Percentiles rank a stretch among this genome's conserved stretches.
Conservation (phyloP, 139 green algal species). For the Tetratostichococcus sp. region DNA sequence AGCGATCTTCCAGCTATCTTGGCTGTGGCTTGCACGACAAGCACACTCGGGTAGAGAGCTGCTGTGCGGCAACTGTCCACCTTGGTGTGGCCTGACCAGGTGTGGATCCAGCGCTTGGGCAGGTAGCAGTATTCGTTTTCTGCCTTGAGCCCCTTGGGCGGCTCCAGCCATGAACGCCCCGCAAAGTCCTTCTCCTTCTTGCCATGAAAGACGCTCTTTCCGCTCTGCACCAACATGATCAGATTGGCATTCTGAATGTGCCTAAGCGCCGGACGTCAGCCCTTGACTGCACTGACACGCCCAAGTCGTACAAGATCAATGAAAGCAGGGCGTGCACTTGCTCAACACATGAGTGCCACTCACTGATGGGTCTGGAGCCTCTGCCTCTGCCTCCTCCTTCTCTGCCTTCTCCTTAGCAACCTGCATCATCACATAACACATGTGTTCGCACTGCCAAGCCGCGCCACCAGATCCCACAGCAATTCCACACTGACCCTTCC, state of each 20-base stretch:
- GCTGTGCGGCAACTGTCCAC: too few species aligned
- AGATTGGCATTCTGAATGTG: too few species aligned
- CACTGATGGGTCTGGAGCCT: conserved; percentile 5
- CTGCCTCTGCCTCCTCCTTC: conserved; percentile 40
- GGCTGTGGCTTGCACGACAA: background rate
- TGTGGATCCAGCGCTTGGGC: conserved; percentile 90
- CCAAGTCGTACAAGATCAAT: too few species aligned
- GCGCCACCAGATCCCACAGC: too few species aligned
- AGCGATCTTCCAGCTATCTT: too few species aligned
- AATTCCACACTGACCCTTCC: too few species aligned
- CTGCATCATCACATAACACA: conserved; percentile 4
- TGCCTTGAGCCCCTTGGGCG: conserved; percentile 48
- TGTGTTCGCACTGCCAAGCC: too few species aligned
- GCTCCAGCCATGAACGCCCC: conserved; percentile 60
- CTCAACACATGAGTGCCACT: too few species aligned
- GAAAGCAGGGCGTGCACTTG: too few species aligned
- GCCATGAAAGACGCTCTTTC: conserved; percentile 48
- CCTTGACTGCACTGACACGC: too few species aligned
- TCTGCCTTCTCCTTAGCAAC: conserved; percentile 42
- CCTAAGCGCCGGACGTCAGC: too few species aligned
- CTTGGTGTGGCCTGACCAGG: conserved; percentile 90
- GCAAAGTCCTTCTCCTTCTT: conserved; percentile 32
- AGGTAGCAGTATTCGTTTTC: conserved; percentile 78
- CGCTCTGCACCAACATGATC: conserved; percentile 8
- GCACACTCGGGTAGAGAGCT: conserved; percentile 4